phyloP scores from a whole-genome alignment of 169 alveolate species.

The Eimeria brunetti region DNA sequence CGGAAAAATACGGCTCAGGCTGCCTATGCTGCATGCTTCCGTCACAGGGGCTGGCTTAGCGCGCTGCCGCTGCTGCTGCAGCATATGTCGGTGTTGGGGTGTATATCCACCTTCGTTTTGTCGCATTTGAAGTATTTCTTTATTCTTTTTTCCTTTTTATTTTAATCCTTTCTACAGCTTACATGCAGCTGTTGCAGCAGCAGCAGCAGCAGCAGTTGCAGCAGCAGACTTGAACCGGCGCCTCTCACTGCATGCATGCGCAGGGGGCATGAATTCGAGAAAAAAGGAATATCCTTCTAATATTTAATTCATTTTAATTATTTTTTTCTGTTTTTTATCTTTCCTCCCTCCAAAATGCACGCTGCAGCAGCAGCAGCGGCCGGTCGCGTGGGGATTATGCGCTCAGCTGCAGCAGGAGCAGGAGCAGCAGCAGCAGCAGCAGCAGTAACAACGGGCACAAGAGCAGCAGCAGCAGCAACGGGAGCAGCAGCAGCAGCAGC shows the following conservation, averaged over 20 bases:
- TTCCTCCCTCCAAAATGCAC: not conserved
- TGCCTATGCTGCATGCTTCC: no score
- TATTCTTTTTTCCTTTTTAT: no score
- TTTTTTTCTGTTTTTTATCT: no score
- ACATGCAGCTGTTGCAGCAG: not conserved
- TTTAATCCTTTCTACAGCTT: not conserved
- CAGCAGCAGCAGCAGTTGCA: not conserved
- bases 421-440: not conserved
- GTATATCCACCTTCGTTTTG: no score
- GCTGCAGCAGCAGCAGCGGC: constrained; percentile 25
- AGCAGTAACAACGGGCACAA: not conserved
- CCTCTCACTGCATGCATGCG: not conserved
- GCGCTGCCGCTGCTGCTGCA: no score
- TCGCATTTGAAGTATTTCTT: no score
- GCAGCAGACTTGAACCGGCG: not conserved
- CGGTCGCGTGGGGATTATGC: not conserved
- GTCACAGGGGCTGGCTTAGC: no score
- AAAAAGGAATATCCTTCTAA: no score
- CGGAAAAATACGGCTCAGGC: no score
- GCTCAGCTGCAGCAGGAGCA: not conserved
- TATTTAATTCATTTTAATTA: no score
- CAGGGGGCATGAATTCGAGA: not conserved
- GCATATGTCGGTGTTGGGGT: no score
- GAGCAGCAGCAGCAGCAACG: not conserved
- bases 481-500: not conserved